phyloP scores from a whole-genome alignment of 1,139 yeast species.

The Diutina sp. region DNA sequence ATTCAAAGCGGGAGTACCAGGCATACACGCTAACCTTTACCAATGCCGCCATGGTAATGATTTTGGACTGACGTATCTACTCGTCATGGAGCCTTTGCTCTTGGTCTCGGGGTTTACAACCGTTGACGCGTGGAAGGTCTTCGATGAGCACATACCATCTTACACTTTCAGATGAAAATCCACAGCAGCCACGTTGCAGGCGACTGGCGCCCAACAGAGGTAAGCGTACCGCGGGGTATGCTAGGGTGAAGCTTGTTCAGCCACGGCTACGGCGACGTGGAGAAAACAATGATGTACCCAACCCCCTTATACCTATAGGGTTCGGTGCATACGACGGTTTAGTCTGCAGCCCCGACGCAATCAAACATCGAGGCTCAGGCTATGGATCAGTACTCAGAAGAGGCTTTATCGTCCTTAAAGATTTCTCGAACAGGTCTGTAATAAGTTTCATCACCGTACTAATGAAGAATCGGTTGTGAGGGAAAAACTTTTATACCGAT shows the following conservation, averaged over 20 bases:
- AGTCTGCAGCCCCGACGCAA: not conserved
- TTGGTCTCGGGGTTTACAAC: too few relatives aligned
- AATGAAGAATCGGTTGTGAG: not conserved
- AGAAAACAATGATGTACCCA: not conserved
- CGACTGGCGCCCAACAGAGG: too few relatives aligned
- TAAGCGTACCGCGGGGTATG: too few relatives aligned
- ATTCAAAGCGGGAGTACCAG: not conserved
- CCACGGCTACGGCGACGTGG: not conserved
- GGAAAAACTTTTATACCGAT: not conserved
- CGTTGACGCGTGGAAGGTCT: too few relatives aligned
- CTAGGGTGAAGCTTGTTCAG: too few relatives aligned
- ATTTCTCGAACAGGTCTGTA: slow-evolving; percentile 1
- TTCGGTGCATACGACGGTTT: not conserved
- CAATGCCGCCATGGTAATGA: not conserved
- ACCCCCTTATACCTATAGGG: too few relatives aligned
- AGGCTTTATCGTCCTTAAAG: slow-evolving; percentile 1
- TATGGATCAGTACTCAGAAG: slow-evolving; percentile 1
- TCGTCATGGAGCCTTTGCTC: too few relatives aligned
- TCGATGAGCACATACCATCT: too few relatives aligned
- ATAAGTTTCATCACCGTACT: slow-evolving; percentile 1
- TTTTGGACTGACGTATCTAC: too few relatives aligned
- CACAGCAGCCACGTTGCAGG: too few relatives aligned
- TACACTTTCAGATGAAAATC: too few relatives aligned
- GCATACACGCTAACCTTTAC: not conserved
- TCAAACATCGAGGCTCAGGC: not conserved